A percentile compares a stretch with the other conserved stretches of the same genome.
phyloP scores from a whole-genome alignment of 257 asterid species.

The Solanum sejunctum region DNA sequence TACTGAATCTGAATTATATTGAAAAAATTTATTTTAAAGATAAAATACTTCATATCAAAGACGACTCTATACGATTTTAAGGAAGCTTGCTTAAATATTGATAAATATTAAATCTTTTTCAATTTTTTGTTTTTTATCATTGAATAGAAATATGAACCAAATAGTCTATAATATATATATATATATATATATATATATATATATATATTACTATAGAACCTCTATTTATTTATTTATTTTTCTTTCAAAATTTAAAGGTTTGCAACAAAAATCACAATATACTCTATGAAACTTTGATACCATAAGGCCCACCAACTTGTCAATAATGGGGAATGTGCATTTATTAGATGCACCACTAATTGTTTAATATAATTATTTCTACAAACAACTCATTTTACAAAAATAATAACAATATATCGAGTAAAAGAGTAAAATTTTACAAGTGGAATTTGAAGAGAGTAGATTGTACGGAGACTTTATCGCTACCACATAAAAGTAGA shows the following conservation, averaged over 20 bases:
- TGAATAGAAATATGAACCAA: not conserved
- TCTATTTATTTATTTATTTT: not conserved
- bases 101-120: not conserved
- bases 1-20: too few species aligned
- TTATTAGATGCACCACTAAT: not conserved
- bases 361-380: not conserved
- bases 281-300: not conserved
- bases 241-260: not conserved
- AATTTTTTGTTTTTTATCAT: not conserved
- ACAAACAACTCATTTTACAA: not conserved
- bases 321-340: not conserved
- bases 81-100: not conserved
- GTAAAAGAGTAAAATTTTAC: too few species aligned
- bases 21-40: too few species aligned
- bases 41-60: too few species aligned
- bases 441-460: too few species aligned
- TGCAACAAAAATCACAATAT: not conserved
- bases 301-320: not conserved
- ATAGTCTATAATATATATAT: not conserved
- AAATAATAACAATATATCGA: too few species aligned
- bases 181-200: too few species aligned
- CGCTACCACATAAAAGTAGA: too few species aligned
- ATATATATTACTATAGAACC: too few species aligned
- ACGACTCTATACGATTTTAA: too few species aligned
- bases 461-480: too few species aligned